Evolutionary conservation across 352 stramenopile species (phyloP), one percentile per base, ranked within the genome.

Genomic region (Hyaloperonospora brassicae): DNA sequence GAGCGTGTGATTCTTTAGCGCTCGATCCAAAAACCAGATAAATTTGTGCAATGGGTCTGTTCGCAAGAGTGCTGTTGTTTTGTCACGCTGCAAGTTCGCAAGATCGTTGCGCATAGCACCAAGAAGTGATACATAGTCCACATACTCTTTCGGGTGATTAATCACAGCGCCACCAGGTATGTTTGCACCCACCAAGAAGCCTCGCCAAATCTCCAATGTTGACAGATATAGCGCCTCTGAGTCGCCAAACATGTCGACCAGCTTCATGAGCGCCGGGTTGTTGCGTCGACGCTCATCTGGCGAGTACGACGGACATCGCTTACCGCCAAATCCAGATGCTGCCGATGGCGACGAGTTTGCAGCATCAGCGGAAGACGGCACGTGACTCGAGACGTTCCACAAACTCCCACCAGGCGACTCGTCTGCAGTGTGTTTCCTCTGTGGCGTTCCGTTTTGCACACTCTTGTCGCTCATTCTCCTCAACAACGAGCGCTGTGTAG

Each of bases 11-110:
- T 84, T 85, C 66, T 92, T 91, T 23, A 92, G 44, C 23, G 79
- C 80, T 17, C 79, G 72, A 54, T 94, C 84, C 25, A 92, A 58
- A 62, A 92, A 90, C 84, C 84, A 94, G 30, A 92, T 89, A 43
- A 94, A 94, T 53, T 94, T 94, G 64, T 94, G 84, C 10, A 94
- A 50, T 5, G 84, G 84, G 34, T 94, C 84, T 0, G 72, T 79
- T 34, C 81, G 79, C 43, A 90, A 55, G 41, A 89, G 58, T 34
- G 66, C 30, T 1, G 81, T 90, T 22, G 81, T 87, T 47, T 81
- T 82, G 59, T 94, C 84, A 43, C 84, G 80, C 59, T 92, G 81
- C 7, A 90, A 53, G 34, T 91, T 94, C 1, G 79, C 76, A 34
- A 94, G 64, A 49, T 94, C 84, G 34, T 66, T 76, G 8, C 84